Evolutionary conservation across 2,329 filamentous ascomycete species (phyloP), one percentile per base, ranked within the genome.

Genomic region (Fusarium chaquense): DNA sequence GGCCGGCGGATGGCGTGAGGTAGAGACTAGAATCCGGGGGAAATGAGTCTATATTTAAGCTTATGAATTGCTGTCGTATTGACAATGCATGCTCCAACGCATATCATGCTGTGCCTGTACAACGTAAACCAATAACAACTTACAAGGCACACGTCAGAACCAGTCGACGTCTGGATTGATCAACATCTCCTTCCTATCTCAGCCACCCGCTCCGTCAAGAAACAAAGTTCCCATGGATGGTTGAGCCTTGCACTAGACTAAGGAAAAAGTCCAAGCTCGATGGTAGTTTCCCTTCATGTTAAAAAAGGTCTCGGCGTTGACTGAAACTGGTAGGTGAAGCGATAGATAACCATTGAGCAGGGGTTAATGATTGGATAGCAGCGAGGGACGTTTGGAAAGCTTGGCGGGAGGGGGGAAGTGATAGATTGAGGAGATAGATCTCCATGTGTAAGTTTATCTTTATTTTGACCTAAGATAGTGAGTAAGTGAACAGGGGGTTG

Each of bases 111-210:
- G 36, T 53, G 28, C 24, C 18, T 26, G 46, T 53, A 43, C 18
- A 16, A 53, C 46, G 18, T 13, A 41, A 41, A 52, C 33, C 35
- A 50, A 36, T 36, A 13, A 35, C 36, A 38, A 20, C 24, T 40
- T 28, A 26, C 36, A 38, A 57, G 45, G 26, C 54, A 44, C 51
- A 46, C 28, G n/a, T 28, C 49, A 52, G 28, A n/a, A 10, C 35
- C 22, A 20, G 13, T 35, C 12, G n/a, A 20, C 22, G 38, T 30
- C n/a, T 46, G 18, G 49, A 52, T 41, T 13, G 24, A 52, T 30
- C 33, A 52, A 13, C 52, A 52, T 67, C 67, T 69, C 67, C 67
- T 70, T 70, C 67, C 67, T 70, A 67, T 59, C 67, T 66, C 36
- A 70, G 67, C 26, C 53, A 60, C 28, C 15, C 32, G 30, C 33